Conservation (phyloP, 1,284 basidiomycete species). For the Pseudozyma pruni region DNA sequence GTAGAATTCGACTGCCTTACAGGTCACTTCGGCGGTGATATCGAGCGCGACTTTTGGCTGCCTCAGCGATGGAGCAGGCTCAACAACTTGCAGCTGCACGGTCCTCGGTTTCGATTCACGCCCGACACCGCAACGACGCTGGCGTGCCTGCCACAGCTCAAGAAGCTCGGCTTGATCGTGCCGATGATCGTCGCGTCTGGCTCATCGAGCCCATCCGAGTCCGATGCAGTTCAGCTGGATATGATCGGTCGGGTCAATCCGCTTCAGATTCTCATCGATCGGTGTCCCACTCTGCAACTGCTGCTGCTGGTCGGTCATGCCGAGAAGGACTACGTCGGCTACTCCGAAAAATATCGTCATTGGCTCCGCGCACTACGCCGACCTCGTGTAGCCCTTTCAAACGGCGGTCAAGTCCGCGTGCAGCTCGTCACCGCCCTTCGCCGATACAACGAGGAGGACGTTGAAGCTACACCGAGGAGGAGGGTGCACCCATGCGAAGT, state of each 20-base stretch:
- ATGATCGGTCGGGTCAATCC: slow-evolving; percentile 16
- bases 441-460: not conserved
- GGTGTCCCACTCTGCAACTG: slow-evolving; percentile 5
- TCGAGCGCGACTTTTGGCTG: slow-evolving; percentile 30
- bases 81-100: slow-evolving; percentile 31
- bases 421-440: slow-evolving; percentile 17
- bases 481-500: slow-evolving; percentile 42
- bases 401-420: not conserved
- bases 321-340: slow-evolving; percentile 32
- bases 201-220: not conserved
- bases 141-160: slow-evolving; percentile 10
- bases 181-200: slow-evolving; percentile 17
- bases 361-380: slow-evolving; percentile 17
- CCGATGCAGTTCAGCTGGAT: slow-evolving; percentile 7
- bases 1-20: slow-evolving; percentile 14
- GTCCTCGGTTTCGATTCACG: slow-evolving; percentile 27
- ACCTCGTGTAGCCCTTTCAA: not conserved
- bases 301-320: slow-evolving; percentile 34
- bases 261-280: slow-evolving; percentile 29
- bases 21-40: slow-evolving; percentile 28
- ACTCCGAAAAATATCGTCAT: slow-evolving; percentile 4
- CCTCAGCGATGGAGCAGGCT: slow-evolving; percentile 13
- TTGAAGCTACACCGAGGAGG: not conserved
- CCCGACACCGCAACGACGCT: slow-evolving; percentile 1
- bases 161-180: slow-evolving; percentile 19